Base-by-base conservation (phyloP, 2,329 filamentous ascomycete genomes). In the Rhynchosporium agropyri region DNA sequence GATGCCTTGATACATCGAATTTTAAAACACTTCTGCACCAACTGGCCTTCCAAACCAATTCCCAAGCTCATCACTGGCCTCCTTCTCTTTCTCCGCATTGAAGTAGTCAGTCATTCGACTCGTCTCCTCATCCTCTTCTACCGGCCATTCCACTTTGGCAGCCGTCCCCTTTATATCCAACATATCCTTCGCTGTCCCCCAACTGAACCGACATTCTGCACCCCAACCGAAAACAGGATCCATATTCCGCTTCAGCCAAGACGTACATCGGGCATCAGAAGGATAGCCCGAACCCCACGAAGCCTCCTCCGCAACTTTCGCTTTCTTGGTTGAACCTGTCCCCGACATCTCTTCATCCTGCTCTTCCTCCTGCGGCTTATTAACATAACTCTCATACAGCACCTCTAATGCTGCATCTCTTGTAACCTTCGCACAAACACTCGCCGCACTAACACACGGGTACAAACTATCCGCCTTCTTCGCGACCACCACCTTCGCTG, bases 191-290 rank as follows among this genome's bases (percentile, higher is more conserved):
- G 90, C 90, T 0, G 95, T 98, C 0, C 90, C 90, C 95, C 95
- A 99, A 73, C 92, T 97, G 73, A 97, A 98, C 4, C 95, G 83
- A 74, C 92, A 96, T 77, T 98, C 93, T 29, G 84, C 84, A 0
- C 94, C 93, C 94, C 95, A 99, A 13, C 95, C 95, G 79, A 98
- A 99, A 1, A 98, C 78, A 2, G 91, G 91, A 73, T 99, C 89
- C 88, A 97, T 94, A 68, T 94, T 95, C 45, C 79, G 79, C 77
- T 87, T 90, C 74, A 99, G 75, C 94, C 95, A 99, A 28, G 78
- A 76, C 1, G 89, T 85, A 70, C 92, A 96, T 66, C 90, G 84
- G 26, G 83, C 87, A 77, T 99, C 95, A 0, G 90, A 92, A 0
- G 95, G 95, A 75, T 99, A 99, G 0, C 95, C 95, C 0, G 91